Evolutionary conservation across 225 moss, liverwort and hornwort species (phyloP), one percentile per base, ranked within the genome.

Genomic region (Ulota crispa): DNA sequence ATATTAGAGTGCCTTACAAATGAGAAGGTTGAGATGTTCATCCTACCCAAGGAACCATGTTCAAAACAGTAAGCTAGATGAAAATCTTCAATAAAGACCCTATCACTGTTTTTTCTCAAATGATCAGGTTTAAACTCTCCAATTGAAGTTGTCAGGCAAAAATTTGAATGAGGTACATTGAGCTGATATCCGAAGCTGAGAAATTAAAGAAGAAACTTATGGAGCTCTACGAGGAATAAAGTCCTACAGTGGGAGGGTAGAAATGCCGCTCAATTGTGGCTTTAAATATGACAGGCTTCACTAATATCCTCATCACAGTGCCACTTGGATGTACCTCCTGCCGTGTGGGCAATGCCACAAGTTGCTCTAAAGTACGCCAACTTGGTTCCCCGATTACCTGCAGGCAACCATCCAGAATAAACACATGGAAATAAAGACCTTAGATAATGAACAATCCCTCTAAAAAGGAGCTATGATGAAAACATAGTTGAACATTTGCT

Each of bases 251-350:
- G 11, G 83, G 81, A 81, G 77, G 82, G 77, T 82, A 73, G 45
- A 88, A 82, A 47, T 79, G 81, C 68, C 82, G 82, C 78, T 91
- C 86, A 62, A 89, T 78, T 62, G 71, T 86, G 75, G 86, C 89
- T 65, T 84, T 83, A 55, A 92, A 95, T 56, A 76, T 72, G 59
- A 93, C 91, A n/a, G 88, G 91, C 74, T 86, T 85, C 52, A 85
- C 74, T 73, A 95, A 82, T 77, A 95, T 91, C 75, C 93, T 93
- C 83, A 95, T 85, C 52, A 92, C 86, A 34, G 95, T 95, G 55
- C 95, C 95, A 83, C 93, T 93, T 12, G 93, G 89, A 85, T 95
- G 95, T 7, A 86, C 77, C 82, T 95, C 93, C 70, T 93, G 89
- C 79, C 83, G 82, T 11, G 92, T 91, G 43, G 95, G 91, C 36